Conservation (phyloP, 1,284 basidiomycete species). For the Rugosomyces carneus region DNA sequence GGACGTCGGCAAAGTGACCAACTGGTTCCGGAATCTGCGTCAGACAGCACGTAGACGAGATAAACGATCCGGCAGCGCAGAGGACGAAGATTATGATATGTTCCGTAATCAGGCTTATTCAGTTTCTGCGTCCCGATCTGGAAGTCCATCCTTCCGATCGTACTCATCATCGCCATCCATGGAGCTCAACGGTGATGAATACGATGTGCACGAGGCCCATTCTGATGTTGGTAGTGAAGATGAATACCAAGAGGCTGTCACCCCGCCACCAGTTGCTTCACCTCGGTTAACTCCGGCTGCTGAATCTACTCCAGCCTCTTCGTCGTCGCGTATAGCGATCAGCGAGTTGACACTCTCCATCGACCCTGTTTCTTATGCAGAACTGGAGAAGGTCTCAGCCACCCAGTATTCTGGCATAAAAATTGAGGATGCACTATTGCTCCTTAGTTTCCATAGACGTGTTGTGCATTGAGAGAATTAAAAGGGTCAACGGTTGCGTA, state of each 20-base stretch:
- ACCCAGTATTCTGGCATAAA: constrained; percentile 34
- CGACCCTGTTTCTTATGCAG: constrained; percentile 27
- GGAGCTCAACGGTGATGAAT: constrained; percentile 40
- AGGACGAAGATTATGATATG: constrained; percentile 38
- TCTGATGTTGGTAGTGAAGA: constrained; percentile 59
- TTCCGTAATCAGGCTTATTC: constrained; percentile 30
- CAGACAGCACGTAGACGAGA: constrained; percentile 66
- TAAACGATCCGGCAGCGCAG: constrained; percentile 36
- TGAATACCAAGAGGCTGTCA: constrained; percentile 64
- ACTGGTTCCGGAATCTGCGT: constrained; percentile 77
- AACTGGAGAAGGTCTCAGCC: constrained; percentile 40
- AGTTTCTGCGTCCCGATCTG: constrained; percentile 40
- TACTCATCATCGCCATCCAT: constrained; percentile 44
- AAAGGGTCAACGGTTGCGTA: background rate
- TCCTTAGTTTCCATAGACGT: constrained; percentile 66
- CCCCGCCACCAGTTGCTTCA: constrained; percentile 56
- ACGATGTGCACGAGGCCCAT: constrained; percentile 31
- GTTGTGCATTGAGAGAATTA: constrained; percentile 40
- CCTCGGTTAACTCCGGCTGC: constrained; percentile 36
- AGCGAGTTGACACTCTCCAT: constrained; percentile 22
- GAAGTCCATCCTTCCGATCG: constrained; percentile 41
- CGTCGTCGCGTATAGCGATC: constrained; percentile 22
- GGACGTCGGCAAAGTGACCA: constrained; percentile 79
- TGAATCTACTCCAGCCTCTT: constrained; percentile 18
- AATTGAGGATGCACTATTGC: constrained; percentile 54